phyloP scores from a whole-genome alignment of 192 early-diverging fungal species.

The Glomus cerebriforme region DNA sequence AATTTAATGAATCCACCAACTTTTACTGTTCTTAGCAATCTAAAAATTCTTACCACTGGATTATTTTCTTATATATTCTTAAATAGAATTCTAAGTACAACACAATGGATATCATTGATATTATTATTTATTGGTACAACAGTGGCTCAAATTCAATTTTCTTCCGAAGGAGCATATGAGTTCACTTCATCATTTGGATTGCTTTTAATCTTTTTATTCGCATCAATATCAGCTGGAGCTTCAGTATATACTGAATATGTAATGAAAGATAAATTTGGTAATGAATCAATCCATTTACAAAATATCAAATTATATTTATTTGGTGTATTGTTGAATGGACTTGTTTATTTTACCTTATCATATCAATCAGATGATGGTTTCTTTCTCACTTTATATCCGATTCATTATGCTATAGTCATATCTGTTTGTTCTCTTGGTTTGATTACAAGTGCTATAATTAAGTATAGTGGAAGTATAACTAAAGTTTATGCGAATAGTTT shows the following conservation, averaged over 20 bases:
- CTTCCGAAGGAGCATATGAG: conserved; percentile 26
- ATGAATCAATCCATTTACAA: conserved; percentile 44
- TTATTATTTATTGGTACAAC: conserved; percentile 41
- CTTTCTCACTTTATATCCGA: conserved; percentile 35
- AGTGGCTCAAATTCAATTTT: conserved; percentile 40
- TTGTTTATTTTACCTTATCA: conserved; percentile 35
- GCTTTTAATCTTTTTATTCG: conserved; percentile 40
- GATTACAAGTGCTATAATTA: conserved; percentile 45
- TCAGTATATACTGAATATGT: conserved; percentile 46
- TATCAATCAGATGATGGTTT: conserved; percentile 23
- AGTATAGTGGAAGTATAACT: conserved; percentile 44
- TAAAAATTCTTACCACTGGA: conserved; percentile 47
- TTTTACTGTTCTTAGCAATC: conserved; percentile 41
- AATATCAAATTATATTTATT: conserved; percentile 48
- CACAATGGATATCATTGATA: conserved; percentile 39
- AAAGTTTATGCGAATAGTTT: conserved; percentile 44
- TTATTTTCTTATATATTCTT: conserved; percentile 41
- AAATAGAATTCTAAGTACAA: conserved; percentile 32
- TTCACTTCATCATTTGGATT: conserved; percentile 39
- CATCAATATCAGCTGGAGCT: conserved; percentile 38
- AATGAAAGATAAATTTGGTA: conserved; percentile 42
- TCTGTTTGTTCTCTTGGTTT: conserved; percentile 39
- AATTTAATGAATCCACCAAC: conserved; percentile 44
- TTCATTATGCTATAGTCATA: conserved; percentile 39
- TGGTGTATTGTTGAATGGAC: conserved; percentile 43